A percentile compares a stretch with the other conserved stretches of the same genome.
phyloP scores from a whole-genome alignment of 129 eudicot species.

The Deinandra increscens region DNA sequence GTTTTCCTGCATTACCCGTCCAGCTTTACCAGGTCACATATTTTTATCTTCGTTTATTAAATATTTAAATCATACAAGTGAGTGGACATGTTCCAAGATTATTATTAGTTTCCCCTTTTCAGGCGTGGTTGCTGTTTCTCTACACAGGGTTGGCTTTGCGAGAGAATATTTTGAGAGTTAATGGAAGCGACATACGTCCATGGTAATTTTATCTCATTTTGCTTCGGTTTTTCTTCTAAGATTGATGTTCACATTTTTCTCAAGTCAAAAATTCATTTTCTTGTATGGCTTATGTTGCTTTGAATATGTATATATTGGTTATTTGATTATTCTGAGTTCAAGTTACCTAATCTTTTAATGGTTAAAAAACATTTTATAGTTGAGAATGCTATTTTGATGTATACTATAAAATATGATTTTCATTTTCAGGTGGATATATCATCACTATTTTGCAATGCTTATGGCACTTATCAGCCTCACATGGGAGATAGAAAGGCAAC shows the following conservation, averaged over 20 bases:
- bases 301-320: not conserved
- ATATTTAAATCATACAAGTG: not conserved
- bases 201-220: slow-evolving; percentile 44
- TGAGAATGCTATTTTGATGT: not conserved
- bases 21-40: slow-evolving; percentile 80
- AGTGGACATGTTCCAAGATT: not conserved
- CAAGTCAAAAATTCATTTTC: not conserved
- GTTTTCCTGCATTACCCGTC: slow-evolving; percentile 88
- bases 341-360: not conserved
- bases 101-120: slow-evolving; percentile 32
- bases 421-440: slow-evolving; percentile 98
- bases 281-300: slow-evolving; percentile 1
- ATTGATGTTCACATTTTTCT: not conserved
- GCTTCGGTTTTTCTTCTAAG: not conserved
- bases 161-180: slow-evolving; percentile 86
- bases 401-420: not conserved
- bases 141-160: slow-evolving; percentile 89
- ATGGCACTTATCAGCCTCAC: slow-evolving; percentile 97
- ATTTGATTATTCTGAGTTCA: slow-evolving; percentile 9
- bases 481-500: slow-evolving; percentile 92
- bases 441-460: slow-evolving; percentile 89
- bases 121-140: slow-evolving; percentile 94
- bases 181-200: slow-evolving; percentile 97
- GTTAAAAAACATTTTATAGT: not conserved
- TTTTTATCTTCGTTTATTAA: not conserved